phyloP scores from a whole-genome alignment of 345 rosid species.

The Moringa oleifera region DNA sequence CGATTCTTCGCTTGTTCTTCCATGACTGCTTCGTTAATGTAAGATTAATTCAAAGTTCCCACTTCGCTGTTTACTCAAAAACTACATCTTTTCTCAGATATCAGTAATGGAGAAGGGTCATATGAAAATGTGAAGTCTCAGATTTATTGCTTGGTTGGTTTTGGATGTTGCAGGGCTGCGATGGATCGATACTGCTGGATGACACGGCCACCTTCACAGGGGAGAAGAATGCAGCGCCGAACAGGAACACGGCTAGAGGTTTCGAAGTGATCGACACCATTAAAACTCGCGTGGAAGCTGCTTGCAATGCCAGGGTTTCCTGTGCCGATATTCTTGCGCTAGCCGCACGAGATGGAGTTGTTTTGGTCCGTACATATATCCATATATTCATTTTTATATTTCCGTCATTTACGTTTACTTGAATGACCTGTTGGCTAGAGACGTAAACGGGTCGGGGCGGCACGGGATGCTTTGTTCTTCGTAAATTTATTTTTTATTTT shows the following conservation, averaged over 20 bases:
- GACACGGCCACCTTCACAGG: constrained; percentile 31
- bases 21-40: constrained; percentile 52
- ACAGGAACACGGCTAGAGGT: constrained; percentile 27
- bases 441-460: too few relatives aligned
- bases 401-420: too few relatives aligned
- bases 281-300: constrained; percentile 29
- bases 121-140: too few relatives aligned
- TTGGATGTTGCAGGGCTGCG: constrained; percentile 30
- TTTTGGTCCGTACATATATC: constrained; percentile 13
- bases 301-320: constrained; percentile 29
- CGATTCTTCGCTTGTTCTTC: constrained; percentile 47
- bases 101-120: too few relatives aligned
- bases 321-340: constrained; percentile 36
- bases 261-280: constrained; percentile 31
- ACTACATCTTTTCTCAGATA: too few relatives aligned
- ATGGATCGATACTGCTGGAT: constrained; percentile 33
- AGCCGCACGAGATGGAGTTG: constrained; percentile 29
- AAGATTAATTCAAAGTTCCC: neutral
- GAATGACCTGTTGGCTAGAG: too few relatives aligned
- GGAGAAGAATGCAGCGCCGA: constrained; percentile 32
- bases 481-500: too few relatives aligned
- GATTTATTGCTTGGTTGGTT: neutral
- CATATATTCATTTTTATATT: too few relatives aligned
- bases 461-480: too few relatives aligned
- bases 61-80: too few relatives aligned